Evolutionary conservation across 2,329 filamentous ascomycete genomes (phyloP), one percentile per base, ranked within the genome.

Genomic region (Didymella sp.): DNA sequence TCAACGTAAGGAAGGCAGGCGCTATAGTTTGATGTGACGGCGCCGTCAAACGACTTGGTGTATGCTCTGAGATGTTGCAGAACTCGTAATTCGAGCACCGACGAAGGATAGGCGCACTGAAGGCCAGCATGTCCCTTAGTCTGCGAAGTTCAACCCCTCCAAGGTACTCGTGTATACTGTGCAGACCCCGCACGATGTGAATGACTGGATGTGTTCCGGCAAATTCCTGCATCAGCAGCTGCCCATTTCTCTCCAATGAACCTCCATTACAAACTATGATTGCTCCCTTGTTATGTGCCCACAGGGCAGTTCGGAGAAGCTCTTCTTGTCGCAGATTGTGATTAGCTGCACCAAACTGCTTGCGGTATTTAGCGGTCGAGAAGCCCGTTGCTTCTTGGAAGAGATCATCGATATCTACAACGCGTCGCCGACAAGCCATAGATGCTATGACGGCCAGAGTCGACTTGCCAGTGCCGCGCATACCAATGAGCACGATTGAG

Each of bases 401-500:
- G 43, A 83, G 81, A 37, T 82, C 81, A 61, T 92, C 89, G 30
- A 87, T 82, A 60, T 92, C 89, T 50, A 92, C 78, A 2, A 92
- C 80, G 50, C 85, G 85, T 37, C 88, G 82, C 50, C 86, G 85
- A 73, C 90, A 86, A 45, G 88, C 88, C 7, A 87, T 87, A 0
- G 89, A 89, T 6, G 89, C 87, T 60, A 93, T 91, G 44, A 93
- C 84, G 13, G 87, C 90, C 11, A 93, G 78, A 1, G 88, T 91
- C 1, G 89, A 89, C 73, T 92, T 92, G 15, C 90, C 90, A 5
- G 88, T 86, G 11, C 89, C 90, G 13, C 88, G 85, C 53, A 91
- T 86, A 2, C 90, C 90, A 21, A 90, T 83, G 17, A 93, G 80
- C 6, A 92, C 84, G 52, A 93, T 86, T 1, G 90, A 91, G 2